phyloP scores from a whole-genome alignment of 1,139 yeast genomes.

The Yamadazyma sp. region DNA sequence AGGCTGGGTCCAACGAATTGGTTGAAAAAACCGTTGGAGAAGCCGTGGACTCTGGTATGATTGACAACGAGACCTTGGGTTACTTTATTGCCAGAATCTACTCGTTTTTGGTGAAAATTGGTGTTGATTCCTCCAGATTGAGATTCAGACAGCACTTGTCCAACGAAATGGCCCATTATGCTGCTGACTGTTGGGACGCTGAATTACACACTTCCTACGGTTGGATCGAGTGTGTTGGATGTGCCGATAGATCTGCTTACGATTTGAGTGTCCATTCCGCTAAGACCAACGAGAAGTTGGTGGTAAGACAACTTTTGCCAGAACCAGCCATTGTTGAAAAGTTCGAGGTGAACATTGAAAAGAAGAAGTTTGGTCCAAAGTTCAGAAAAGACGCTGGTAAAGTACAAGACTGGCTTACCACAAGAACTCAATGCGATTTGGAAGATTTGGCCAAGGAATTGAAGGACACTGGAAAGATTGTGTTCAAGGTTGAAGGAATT shows the following conservation, averaged over 20 bases:
- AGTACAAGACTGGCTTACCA: constrained; percentile 76
- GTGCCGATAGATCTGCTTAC: constrained; percentile 99
- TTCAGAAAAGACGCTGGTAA: constrained; percentile 96
- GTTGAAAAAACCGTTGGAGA: constrained; percentile 74
- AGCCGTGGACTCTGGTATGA: constrained; percentile 83
- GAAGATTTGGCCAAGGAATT: constrained; percentile 76
- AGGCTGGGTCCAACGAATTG: constrained; percentile 75
- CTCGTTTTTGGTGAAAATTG: constrained; percentile 79
- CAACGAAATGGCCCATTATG: constrained; percentile 99
- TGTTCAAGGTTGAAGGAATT: constrained; percentile 59
- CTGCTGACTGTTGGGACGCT: constrained; percentile 99
- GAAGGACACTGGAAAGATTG: constrained; percentile 60
- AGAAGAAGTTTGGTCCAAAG: constrained; percentile 96
- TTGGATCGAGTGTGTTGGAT: constrained; percentile 99
- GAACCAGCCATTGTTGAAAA: constrained; percentile 82
- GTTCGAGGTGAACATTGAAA: constrained; percentile 81
- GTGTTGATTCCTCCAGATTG: constrained; percentile 79
- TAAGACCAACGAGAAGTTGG: constrained; percentile 90
- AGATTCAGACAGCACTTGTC: constrained; percentile 98
- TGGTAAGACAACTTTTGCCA: constrained; percentile 86
- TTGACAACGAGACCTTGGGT: constrained; percentile 96
- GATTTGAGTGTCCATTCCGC: constrained; percentile 95
- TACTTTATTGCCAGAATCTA: constrained; percentile 94
- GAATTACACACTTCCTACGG: constrained; percentile 95
- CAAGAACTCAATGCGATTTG: constrained; percentile 83